Conservation (phyloP, 2,329 filamentous ascomycete genomes). For the Neospermospora avenae region DNA sequence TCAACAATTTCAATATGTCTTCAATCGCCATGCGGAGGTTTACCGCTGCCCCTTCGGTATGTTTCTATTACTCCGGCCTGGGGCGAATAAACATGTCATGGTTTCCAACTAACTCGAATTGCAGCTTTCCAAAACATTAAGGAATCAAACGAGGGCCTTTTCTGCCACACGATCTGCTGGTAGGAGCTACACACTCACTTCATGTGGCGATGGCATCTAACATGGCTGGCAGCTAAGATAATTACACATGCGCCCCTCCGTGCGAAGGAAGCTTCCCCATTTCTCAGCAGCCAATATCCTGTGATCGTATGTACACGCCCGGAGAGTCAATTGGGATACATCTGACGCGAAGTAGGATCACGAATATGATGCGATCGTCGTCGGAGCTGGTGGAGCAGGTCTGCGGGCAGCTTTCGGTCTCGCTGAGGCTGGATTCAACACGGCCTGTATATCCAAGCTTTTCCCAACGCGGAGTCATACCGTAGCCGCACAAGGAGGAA, state of each 20-base stretch:
- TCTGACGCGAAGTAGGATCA: conserved; percentile 63
- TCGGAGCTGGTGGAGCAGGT: conserved; percentile 78
- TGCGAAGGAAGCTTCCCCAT: conserved; percentile 88
- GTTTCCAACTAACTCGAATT: conserved; percentile 23
- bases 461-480: conserved; percentile 77
- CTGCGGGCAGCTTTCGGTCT: conserved; percentile 82
- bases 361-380: conserved; percentile 97
- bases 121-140: conserved; percentile 39
- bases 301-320: conserved; percentile 65
- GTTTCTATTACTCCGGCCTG: conserved; percentile 36
- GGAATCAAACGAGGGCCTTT: conserved; percentile 71
- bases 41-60: conserved; percentile 53
- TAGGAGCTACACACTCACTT: conserved; percentile 42
- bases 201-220: conserved; percentile 17
- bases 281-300: conserved; percentile 85
- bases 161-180: conserved; percentile 80
- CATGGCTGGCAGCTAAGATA: conserved; percentile 62
- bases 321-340: background rate
- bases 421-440: conserved; percentile 86
- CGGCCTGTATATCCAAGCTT: conserved; percentile 80
- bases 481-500: conserved; percentile 77
- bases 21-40: conserved; percentile 63
- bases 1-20: conserved; percentile 48
- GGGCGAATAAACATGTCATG: background rate
- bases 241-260: conserved; percentile 81